Evolutionary conservation across 768 basidiomycete species (phyloP).

Genomic region (Arthromyces matolae): DNA sequence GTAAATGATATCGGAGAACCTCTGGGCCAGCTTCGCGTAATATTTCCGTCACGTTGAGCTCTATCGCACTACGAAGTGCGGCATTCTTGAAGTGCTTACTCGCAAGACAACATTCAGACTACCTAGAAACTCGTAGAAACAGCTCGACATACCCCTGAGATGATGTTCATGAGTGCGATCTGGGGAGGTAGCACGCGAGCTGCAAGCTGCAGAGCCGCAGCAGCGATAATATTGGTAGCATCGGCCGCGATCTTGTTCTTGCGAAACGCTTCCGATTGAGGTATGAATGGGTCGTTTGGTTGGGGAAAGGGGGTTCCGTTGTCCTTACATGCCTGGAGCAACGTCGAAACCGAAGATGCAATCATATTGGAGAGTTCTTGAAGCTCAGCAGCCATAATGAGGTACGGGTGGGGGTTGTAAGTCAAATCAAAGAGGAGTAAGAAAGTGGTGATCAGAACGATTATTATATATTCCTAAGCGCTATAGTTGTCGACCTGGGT

Average conservation of each 20-base stretch:
- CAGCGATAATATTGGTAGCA: conserved; percentile 26
- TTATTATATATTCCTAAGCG: too few species aligned
- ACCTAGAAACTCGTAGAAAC: not conserved
- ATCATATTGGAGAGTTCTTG: conserved; percentile 17
- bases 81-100: conserved; percentile 19
- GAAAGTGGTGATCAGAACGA: too few species aligned
- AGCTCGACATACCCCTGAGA: conserved; percentile 20
- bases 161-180: conserved; percentile 17
- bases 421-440: too few species aligned
- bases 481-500: too few species aligned
- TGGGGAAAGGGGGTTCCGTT: conserved; percentile 22
- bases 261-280: conserved; percentile 28
- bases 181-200: conserved; percentile 26
- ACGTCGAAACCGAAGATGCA: conserved; percentile 17
- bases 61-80: conserved; percentile 21
- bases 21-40: conserved; percentile 31
- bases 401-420: too few species aligned
- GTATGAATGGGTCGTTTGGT: conserved; percentile 23
- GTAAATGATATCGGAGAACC: conserved; percentile 14
- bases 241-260: conserved; percentile 23
- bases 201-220: conserved; percentile 34
- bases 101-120: not conserved
- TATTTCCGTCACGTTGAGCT: conserved; percentile 28
- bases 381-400: conserved; percentile 10
- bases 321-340: conserved; percentile 23